Evolutionary conservation across 495 filamentous ascomycete species (phyloP).

Genomic region (Penicillium simplicissimum): DNA sequence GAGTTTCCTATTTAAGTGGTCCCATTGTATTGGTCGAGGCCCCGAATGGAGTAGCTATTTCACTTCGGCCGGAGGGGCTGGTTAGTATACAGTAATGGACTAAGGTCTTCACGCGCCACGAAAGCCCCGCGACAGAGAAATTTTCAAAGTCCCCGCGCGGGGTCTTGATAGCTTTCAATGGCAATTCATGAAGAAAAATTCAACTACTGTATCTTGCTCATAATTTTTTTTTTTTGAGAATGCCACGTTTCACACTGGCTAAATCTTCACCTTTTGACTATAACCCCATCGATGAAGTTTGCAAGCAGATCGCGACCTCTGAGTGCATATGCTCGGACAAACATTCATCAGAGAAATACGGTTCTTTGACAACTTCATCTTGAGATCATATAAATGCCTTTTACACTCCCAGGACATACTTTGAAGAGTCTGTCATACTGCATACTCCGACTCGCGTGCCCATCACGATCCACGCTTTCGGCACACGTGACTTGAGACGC

Average conservation of each 20-base stretch:
- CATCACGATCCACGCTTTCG: conserved; percentile 18
- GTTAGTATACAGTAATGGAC: not conserved
- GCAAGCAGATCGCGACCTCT: not conserved
- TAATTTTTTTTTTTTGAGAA: not conserved
- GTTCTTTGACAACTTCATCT: not conserved
- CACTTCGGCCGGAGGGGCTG: not conserved
- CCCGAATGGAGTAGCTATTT: not conserved
- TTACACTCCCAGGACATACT: not conserved
- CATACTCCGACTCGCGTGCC: conserved; percentile 28
- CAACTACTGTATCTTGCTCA: not conserved
- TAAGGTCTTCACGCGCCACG: not conserved
- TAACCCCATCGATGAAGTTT: not conserved
- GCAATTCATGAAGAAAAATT: not conserved
- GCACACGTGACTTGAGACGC: conserved; percentile 33
- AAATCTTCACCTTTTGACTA: not conserved
- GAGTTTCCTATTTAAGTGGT: not conserved
- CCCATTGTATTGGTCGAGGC: not conserved
- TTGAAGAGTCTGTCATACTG: conserved; percentile 16
- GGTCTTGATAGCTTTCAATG: not conserved
- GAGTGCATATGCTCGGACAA: not conserved
- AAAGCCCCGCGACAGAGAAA: not conserved
- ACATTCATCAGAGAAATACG: not conserved
- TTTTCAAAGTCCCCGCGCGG: not conserved
- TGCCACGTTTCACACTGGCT: not conserved
- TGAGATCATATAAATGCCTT: conserved; percentile 3